Base-by-base conservation (phyloP, 1,139 yeast species). In the Kodamaea plutei region DNA sequence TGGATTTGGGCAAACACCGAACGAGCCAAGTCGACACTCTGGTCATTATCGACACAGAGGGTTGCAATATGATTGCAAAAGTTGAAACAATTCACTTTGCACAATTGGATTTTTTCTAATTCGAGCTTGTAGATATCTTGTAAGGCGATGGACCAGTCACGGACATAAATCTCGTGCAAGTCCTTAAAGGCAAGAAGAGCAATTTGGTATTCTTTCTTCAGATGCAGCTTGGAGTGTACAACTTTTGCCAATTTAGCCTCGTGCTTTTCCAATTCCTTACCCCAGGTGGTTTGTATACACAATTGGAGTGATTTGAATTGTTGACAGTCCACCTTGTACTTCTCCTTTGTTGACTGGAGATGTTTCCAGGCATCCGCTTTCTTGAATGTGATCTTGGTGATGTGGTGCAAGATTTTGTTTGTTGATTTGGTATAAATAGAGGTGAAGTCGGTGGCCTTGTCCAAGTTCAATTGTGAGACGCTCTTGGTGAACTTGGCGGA, bases 41-140 rank as follows among this genome's bases (percentile, higher is more conserved):
- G 84, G 48, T 85, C 95, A 44, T 81, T 83, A 30, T 77, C 77
- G 16, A 87, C 91, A 51, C 95, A 85, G 5, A 80, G 69, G 0
- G 87, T 71, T 4, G 94, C 84, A 8, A 83, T 67, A 31, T 79
- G 69, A 53, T 87, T 87, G 33, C 95, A 80, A 53, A 72, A 89
- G 26, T 80, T 83, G 81, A 95, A 93, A 41, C 93, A 58, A 47
- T 82, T 84, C 11, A 83, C 67, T 47, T 88, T 85, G 35, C 85
- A 52, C 37, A 80, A 73, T 45, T 83, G 83, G 33, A 88, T 76
- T 41, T 95, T 71, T 47, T 84, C 88, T 30, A 76, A 75, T 51
- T 91, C 98, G 40, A 85, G 59, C 37, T 69, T 76, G 56, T 89
- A 94, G 39, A 85, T 68, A 43, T 77, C 79, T 39, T 71, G 76